These are phyloP conservation scores for Trichoderma endophyticum DNA, from an alignment of 2,329 filamentous ascomycete species.

Conservation along the genomic window DNA sequence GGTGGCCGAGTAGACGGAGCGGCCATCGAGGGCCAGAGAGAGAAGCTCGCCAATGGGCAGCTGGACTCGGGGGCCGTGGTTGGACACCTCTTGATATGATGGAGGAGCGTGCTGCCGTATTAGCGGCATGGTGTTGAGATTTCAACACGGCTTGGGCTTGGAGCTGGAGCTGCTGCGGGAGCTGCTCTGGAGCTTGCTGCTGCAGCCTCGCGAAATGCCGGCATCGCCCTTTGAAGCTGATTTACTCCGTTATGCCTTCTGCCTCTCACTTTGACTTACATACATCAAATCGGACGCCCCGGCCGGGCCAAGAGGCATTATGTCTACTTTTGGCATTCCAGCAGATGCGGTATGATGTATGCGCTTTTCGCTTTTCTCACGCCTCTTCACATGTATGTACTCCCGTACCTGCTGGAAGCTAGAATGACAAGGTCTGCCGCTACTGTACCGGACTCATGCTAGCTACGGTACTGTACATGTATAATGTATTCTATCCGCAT, in stretches of 20 bases:
- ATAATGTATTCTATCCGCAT: not conserved
- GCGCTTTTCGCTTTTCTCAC: not conserved
- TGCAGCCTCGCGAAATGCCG: slow-evolving; percentile 4
- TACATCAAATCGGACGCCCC: slow-evolving; percentile 9
- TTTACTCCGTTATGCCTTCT: not conserved
- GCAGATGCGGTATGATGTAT: not conserved
- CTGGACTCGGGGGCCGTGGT: slow-evolving; percentile 1
- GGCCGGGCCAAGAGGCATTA: slow-evolving; percentile 2
- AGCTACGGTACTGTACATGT: too few species aligned
- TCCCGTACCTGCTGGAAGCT: not conserved
- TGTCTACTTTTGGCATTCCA: slow-evolving; percentile 7
- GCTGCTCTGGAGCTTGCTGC: not conserved
- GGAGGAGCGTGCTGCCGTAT: slow-evolving; percentile 12
- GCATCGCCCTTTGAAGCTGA: slow-evolving; percentile 1
- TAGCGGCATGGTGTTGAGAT: not conserved
- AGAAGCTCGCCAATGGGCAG: slow-evolving; percentile 12
- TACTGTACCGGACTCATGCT: not conserved
- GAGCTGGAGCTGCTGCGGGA: not conserved
- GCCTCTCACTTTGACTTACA: not conserved
- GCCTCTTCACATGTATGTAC: not conserved
- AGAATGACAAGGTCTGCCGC: not conserved
- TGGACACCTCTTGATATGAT: slow-evolving; percentile 14
- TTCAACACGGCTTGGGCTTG: not conserved
- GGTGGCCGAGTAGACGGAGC: slow-evolving; percentile 4
- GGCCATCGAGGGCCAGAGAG: not conserved